Base-by-base conservation (phyloP, 2,329 filamentous ascomycete species). In the Macrophomina pseudophaseolina region DNA sequence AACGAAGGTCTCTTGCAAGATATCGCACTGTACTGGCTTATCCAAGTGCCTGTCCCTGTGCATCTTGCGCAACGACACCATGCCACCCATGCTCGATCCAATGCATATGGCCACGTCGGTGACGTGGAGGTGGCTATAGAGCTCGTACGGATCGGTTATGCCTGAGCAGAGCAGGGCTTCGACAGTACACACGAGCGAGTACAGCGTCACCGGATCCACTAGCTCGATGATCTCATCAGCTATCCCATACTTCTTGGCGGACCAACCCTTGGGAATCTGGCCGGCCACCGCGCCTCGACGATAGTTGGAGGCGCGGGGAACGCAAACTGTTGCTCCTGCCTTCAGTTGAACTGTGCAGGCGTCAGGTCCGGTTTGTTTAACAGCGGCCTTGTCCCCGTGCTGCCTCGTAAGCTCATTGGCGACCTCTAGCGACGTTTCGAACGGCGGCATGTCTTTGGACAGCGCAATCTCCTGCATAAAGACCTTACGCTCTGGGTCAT, bases 231-330 rank as follows among this genome's bases (percentile, higher is more conserved):
- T 74, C 38, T 81, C 78, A 5, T 74, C 72, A 0, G 77, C 71
- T 14, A 80, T 74, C 8, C 79, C 79, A 65, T 80, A 80, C 3
- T 68, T 70, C 6, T 59, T 66, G 4, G 78, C 69, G 65, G 75
- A 30, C 75, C 77, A 81, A 8, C 79, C 78, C 0, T 66, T 74
- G 1, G 79, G 78, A 1, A 81, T 65, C 64, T 77, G 78, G 1
- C 72, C 79, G 5, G 71, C 77, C 11, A 80, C 74, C 9, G 35
- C 35, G 35, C 70, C 70, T 3, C 71, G 71, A 30, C 72, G 69
- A 38, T 74, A 73, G 5, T 68, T 38, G 7, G 70, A 69, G 1
- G 75, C 52, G 76, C 67, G 79, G 9, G 78, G 77, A 3, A 80
- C 69, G 53, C 74, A 67, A 3, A 80, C 30, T 0, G 69, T 73